A percentile compares a stretch with the other conserved stretches of the same genome.
These are phyloP conservation scores for Nicotiana obtusifolia DNA, from an alignment of 257 asterid species.

Conservation along the genomic window DNA sequence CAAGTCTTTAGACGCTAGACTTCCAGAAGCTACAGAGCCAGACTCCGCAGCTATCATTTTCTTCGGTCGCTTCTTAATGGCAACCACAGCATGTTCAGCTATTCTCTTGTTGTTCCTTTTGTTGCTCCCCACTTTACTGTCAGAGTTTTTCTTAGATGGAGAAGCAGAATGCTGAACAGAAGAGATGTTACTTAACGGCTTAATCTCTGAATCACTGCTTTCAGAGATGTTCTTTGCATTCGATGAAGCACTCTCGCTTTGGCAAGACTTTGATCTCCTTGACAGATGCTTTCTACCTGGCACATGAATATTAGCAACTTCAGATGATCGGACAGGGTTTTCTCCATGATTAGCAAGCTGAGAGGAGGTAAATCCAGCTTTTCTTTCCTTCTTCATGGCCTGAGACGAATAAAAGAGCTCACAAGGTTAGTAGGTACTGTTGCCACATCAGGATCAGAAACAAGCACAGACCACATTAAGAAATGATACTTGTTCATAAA, in stretches of 20 bases:
- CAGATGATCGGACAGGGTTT: constrained; percentile 37
- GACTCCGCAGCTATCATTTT: constrained; percentile 45
- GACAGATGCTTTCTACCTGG: constrained; percentile 47
- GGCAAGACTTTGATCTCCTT: constrained; percentile 61
- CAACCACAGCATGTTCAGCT: constrained; percentile 54
- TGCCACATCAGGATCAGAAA: constrained; percentile 1
- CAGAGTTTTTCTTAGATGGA: constrained; percentile 37
- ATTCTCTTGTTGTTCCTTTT: constrained; percentile 79
- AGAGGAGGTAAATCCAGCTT: constrained; percentile 26
- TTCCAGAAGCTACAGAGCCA: constrained; percentile 45
- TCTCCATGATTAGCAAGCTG: constrained; percentile 38
- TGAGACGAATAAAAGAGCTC: constrained; percentile 24
- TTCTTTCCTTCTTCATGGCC: constrained; percentile 46
- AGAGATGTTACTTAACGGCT: constrained; percentile 40
- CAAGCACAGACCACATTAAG: neutral
- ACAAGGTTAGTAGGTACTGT: constrained; percentile 6
- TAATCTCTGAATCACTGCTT: constrained; percentile 53
- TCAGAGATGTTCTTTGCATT: constrained; percentile 27
- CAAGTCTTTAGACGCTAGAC: constrained; percentile 39
- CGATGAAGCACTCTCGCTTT: constrained; percentile 63
- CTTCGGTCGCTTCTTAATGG: constrained; percentile 63
- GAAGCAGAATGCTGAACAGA: constrained; percentile 19
- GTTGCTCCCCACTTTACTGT: constrained; percentile 39
- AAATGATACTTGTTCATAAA: neutral
- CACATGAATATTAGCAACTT: constrained; percentile 31